Base-by-base conservation (phyloP, 805 yeast species). In the Teunomyces panamensis region DNA sequence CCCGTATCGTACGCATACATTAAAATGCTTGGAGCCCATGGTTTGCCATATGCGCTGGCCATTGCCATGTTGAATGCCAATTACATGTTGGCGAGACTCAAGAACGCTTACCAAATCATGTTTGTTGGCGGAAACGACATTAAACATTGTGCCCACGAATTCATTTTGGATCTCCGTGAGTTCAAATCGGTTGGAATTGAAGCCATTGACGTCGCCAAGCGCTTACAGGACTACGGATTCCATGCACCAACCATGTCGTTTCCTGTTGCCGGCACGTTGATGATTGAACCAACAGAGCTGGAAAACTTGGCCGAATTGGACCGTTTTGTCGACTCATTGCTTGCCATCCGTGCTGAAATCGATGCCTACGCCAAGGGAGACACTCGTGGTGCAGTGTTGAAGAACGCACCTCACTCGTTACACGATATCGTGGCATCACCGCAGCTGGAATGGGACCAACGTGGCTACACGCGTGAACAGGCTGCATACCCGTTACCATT, bases 201-300 rank as follows among this genome's bases (percentile, higher is more conserved):
- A 71, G 97, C 97, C 16, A 89, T 92, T 57, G 99, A 94, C 65
- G 84, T 94, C 50, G 98, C 99, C 48, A 94, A 94, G 75, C 83
- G 99, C 68, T 77, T 94, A 51, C 98, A 94, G 71, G 99, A 94
- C 71, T 94, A 92, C 65, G 97, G 98, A 0, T 94, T 94, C 82
- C 99, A 94, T 69, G 97, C 97, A 0, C 99, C 99, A 52, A 94
- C 99, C 24, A 84, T 94, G 88, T 94, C 98, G 2, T 94, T 94
- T 88, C 99, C 99, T 8, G 96, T 94, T 44, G 92, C 97, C 4
- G 96, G 96, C 52, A 94, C 99, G 2, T 78, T 94, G 58, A 94
- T 94, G 99, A 83, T 94, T 53, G 99, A 94, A 73, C 99, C 99
- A 50, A 94, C 99, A 3, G 99, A 94, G 71, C 85, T 94, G 14